A percentile compares a stretch with the other conserved stretches of the same genome.
phyloP scores from a whole-genome alignment of 148 eudicot species.

The Fallopia convolvulus region DNA sequence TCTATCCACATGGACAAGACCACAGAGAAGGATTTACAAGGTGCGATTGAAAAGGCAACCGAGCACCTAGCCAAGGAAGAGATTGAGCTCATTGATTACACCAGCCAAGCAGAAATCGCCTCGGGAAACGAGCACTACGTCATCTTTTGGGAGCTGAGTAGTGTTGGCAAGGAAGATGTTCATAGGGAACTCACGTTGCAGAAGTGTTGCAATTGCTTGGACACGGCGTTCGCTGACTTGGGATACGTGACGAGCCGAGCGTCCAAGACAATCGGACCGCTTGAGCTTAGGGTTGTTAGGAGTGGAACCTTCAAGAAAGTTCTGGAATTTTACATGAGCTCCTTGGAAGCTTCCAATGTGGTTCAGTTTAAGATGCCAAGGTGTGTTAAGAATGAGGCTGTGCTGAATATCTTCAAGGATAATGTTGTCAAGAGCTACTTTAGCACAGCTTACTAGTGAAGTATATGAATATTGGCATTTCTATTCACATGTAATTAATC shows the following conservation, averaged over 20 bases:
- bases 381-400: conserved; percentile 10
- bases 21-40: conserved; percentile 60
- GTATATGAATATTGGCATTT: background rate
- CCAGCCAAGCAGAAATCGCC: conserved; percentile 37
- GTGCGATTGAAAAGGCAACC: conserved; percentile 42
- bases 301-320: conserved; percentile 15
- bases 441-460: conserved; percentile 10
- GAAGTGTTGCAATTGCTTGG: conserved; percentile 50
- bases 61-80: conserved; percentile 28
- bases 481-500: background rate
- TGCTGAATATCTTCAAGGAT: conserved; percentile 9
- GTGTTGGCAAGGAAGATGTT: conserved; percentile 25
- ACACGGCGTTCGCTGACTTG: conserved; percentile 39
- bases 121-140: conserved; percentile 44
- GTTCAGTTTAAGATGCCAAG: conserved; percentile 18
- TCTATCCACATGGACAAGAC: conserved; percentile 62
- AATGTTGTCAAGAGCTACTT: conserved; percentile 9
- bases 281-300: conserved; percentile 13
- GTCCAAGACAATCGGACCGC: conserved; percentile 2
- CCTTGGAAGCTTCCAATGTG: background rate
- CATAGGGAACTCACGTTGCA: conserved; percentile 5
- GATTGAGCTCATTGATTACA: conserved; percentile 49
- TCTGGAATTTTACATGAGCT: background rate
- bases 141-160: conserved; percentile 45
- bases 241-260: conserved; percentile 30